phyloP scores from a whole-genome alignment of 345 rosid genomes.

The Tarenaya hassleriana region DNA sequence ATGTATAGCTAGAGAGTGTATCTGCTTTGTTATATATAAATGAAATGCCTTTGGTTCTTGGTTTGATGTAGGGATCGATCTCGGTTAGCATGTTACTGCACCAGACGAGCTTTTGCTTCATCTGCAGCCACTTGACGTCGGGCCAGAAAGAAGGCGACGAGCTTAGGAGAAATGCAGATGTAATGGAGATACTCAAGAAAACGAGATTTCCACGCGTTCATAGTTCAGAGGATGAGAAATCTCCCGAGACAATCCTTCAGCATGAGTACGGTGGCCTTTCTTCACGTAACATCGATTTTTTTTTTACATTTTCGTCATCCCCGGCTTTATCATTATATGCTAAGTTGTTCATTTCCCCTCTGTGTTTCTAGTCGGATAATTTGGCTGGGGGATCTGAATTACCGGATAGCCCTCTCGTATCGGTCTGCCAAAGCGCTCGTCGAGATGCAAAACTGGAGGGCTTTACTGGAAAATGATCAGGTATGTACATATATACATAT shows the following conservation, averaged over 20 bases:
- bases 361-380: conserved; percentile 62
- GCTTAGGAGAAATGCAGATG: conserved; percentile 33
- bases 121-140: conserved; percentile 31
- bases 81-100: conserved; percentile 91
- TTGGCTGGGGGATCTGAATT: conserved; percentile 98
- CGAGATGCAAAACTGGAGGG: conserved; percentile 99
- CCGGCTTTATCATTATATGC: not conserved
- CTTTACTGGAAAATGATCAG: conserved; percentile 90
- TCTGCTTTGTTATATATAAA: not conserved
- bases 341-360: not conserved
- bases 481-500: conserved; percentile 26
- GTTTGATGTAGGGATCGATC: conserved; percentile 76
- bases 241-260: conserved; percentile 90
- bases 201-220: conserved; percentile 62
- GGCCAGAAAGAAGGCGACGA: conserved; percentile 38
- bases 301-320: not conserved
- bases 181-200: conserved; percentile 35
- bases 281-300: not conserved
- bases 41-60: not conserved
- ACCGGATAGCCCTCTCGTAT: conserved; percentile 91
- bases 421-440: conserved; percentile 98
- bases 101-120: conserved; percentile 38
- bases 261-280: conserved; percentile 67
- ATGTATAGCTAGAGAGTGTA: not conserved
- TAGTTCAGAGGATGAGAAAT: conserved; percentile 52